phyloP scores from a whole-genome alignment of 2,329 filamentous ascomycete species.

The Botrytis pseudocinerea region DNA sequence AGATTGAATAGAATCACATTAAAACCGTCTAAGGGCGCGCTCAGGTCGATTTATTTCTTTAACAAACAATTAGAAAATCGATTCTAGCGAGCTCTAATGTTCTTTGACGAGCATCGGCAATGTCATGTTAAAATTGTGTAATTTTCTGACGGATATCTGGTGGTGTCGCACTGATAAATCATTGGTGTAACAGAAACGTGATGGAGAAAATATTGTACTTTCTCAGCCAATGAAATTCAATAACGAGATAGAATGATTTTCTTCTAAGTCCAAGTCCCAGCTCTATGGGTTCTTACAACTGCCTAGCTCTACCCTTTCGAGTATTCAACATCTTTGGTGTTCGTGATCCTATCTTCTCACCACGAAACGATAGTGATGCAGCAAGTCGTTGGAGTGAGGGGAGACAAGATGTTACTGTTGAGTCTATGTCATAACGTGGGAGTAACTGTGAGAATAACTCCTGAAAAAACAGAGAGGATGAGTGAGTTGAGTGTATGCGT shows the following conservation, averaged over 20 bases:
- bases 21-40: accelerated
- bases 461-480: accelerated
- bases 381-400: neutral
- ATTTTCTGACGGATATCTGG: no score
- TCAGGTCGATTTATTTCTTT: neutral
- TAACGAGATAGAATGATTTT: accelerated
- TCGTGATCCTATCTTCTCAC: neutral
- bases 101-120: no score
- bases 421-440: accelerated
- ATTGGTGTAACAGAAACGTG: no score
- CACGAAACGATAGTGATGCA: neutral
- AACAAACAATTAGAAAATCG: no score
- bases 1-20: neutral
- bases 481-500: neutral
- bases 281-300: neutral
- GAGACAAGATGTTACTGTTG: neutral
- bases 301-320: neutral
- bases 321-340: neutral
- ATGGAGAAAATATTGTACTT: neutral
- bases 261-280: neutral
- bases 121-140: no score
- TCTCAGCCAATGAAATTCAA: neutral
- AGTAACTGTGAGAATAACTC: neutral
- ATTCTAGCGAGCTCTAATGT: no score
- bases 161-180: no score